Conservation (phyloP, 768 basidiomycete genomes). For the Candolleomyces efflorescens region DNA sequence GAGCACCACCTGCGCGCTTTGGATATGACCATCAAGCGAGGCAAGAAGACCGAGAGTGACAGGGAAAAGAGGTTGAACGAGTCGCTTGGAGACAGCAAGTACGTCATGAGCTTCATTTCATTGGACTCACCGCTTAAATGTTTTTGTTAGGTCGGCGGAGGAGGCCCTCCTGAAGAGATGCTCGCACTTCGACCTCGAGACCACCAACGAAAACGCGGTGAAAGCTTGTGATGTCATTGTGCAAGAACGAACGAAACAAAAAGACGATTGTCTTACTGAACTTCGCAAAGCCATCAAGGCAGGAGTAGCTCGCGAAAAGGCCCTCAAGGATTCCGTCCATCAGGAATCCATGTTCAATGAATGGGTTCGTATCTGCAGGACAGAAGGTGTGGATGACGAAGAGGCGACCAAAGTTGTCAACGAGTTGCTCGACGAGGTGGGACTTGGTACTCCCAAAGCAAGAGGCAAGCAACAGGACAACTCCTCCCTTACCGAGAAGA, state of each 20-base stretch:
- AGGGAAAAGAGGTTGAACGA: conserved; percentile 84
- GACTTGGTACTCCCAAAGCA: conserved; percentile 40
- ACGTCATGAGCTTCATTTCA: conserved; percentile 25
- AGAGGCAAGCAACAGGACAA: conserved; percentile 52
- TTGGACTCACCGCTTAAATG: conserved; percentile 2
- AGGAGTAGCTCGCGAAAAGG: conserved; percentile 66
- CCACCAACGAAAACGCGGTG: conserved; percentile 67
- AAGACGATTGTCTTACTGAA: conserved; percentile 75
- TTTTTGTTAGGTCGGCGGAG: conserved; percentile 63
- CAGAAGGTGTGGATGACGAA: conserved; percentile 72
- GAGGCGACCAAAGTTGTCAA: conserved; percentile 65
- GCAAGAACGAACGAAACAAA: conserved; percentile 71
- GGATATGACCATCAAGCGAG: conserved; percentile 75
- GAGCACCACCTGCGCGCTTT: conserved; percentile 90
- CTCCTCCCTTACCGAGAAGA: conserved; percentile 45
- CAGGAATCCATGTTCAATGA: conserved; percentile 80
- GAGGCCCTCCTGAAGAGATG: conserved; percentile 94
- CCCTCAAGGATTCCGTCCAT: conserved; percentile 48
- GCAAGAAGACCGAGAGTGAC: conserved; percentile 72
- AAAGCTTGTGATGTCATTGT: conserved; percentile 93
- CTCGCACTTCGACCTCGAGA: conserved; percentile 89
- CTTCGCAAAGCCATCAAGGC: conserved; percentile 61
- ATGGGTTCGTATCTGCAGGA: conserved; percentile 63
- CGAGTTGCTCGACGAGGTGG: conserved; percentile 57
- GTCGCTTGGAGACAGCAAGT: conserved; percentile 87